Percentiles rank a stretch among this genome's conserved stretches.
Evolutionary conservation across 495 filamentous ascomycete species (phyloP).

Genomic region (Penicillium flavigenum): DNA sequence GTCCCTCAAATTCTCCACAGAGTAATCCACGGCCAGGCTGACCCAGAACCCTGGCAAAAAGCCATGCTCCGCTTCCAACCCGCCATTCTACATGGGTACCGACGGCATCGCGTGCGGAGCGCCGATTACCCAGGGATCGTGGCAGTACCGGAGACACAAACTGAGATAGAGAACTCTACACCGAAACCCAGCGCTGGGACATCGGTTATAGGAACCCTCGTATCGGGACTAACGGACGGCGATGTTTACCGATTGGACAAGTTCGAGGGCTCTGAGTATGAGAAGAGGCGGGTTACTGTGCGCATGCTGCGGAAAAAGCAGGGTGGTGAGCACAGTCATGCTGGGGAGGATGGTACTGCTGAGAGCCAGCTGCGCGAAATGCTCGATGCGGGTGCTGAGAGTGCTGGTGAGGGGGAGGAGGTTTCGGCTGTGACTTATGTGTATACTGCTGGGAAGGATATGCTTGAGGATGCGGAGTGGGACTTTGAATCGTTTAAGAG

Average conservation of each 20-base stretch:
- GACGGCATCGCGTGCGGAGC: slow-evolving; percentile 62
- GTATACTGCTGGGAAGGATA: slow-evolving; percentile 48
- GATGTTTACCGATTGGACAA: slow-evolving; percentile 75
- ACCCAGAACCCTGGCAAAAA: slow-evolving; percentile 50
- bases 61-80: slow-evolving; percentile 63
- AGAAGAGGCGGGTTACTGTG: slow-evolving; percentile 59
- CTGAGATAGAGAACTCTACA: background rate
- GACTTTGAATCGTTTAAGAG: slow-evolving; percentile 72
- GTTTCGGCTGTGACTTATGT: slow-evolving; percentile 76
- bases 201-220: slow-evolving; percentile 75
- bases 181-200: slow-evolving; percentile 17
- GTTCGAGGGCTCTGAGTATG: slow-evolving; percentile 81
- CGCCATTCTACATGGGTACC: slow-evolving; percentile 71
- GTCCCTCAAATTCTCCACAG: slow-evolving; percentile 76
- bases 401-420: slow-evolving; percentile 47
- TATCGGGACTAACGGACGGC: slow-evolving; percentile 72
- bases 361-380: slow-evolving; percentile 30
- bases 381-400: slow-evolving; percentile 33
- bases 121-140: slow-evolving; percentile 88
- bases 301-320: slow-evolving; percentile 49
- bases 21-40: slow-evolving; percentile 67
- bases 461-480: slow-evolving; percentile 72
- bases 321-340: slow-evolving; percentile 2
- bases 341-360: background rate
- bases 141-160: slow-evolving; percentile 22